Conservation (phyloP, 805 yeast species). For the Metschnikowia dekortorum region DNA sequence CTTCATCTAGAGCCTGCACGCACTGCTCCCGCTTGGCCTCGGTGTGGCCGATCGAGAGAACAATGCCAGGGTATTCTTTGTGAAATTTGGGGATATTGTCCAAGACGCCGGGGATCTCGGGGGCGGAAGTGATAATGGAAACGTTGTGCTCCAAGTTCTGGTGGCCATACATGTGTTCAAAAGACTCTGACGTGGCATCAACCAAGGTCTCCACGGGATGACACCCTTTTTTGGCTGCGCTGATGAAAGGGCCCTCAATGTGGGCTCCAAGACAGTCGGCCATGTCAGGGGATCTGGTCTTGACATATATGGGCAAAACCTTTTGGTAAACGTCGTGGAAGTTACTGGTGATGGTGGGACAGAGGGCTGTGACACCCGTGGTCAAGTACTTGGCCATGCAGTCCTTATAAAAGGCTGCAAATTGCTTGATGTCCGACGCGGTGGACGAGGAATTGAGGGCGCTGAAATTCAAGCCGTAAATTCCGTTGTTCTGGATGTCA, state of each 20-base stretch:
- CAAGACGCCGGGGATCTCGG: slow-evolving; percentile 45
- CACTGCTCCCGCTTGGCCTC: slow-evolving; percentile 36
- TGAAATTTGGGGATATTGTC: slow-evolving; percentile 35
- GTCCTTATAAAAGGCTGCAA: slow-evolving; percentile 34
- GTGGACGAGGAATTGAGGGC: slow-evolving; percentile 27
- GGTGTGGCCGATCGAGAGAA: slow-evolving; percentile 47
- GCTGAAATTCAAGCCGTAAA: slow-evolving; percentile 53
- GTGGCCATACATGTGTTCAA: slow-evolving; percentile 36
- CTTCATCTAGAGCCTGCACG: slow-evolving; percentile 43
- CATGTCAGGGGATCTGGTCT: slow-evolving; percentile 27
- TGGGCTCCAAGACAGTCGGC: slow-evolving; percentile 55
- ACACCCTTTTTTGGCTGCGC: slow-evolving; percentile 45
- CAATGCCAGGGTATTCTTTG: slow-evolving; percentile 24
- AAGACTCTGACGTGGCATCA: slow-evolving; percentile 25
- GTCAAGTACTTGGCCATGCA: slow-evolving; percentile 43
- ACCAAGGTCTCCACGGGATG: slow-evolving; percentile 46
- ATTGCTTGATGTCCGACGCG: slow-evolving; percentile 28
- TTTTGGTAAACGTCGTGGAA: slow-evolving; percentile 45
- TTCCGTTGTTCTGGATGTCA: slow-evolving; percentile 56
- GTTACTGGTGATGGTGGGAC: slow-evolving; percentile 55
- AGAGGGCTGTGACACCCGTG: slow-evolving; percentile 52
- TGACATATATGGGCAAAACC: slow-evolving; percentile 42
- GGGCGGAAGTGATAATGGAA: slow-evolving; percentile 48
- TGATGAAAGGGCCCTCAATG: slow-evolving; percentile 56
- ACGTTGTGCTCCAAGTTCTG: slow-evolving; percentile 32